These are phyloP conservation scores for Liquidambar formosana DNA, from an alignment of 164 flowering plant species.

Conservation along the genomic window DNA sequence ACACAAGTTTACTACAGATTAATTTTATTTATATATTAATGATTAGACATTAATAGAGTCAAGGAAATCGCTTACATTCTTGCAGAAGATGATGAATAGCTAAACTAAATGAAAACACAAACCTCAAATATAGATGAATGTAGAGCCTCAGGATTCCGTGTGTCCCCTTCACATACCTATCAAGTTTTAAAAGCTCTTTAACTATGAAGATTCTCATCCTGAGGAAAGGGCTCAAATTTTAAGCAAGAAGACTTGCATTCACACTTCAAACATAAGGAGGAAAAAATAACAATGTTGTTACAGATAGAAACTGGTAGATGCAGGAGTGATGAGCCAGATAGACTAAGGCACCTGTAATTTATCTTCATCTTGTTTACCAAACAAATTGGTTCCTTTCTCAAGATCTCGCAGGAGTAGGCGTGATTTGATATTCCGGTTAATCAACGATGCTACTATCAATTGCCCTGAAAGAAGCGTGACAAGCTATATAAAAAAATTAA, in stretches of 20 bases:
- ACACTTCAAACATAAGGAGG: too few relatives aligned
- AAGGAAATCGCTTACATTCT: neutral
- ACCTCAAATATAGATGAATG: slow-evolving; percentile 87
- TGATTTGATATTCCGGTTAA: slow-evolving; percentile 62
- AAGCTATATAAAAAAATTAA: neutral
- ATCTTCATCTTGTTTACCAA: slow-evolving; percentile 77
- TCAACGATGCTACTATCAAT: slow-evolving; percentile 86
- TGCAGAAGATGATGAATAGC: neutral
- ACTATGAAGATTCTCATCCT: slow-evolving; percentile 5
- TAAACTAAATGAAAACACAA: slow-evolving; percentile 14
- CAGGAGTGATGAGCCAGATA: slow-evolving; percentile 3
- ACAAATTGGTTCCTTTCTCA: slow-evolving; percentile 63
- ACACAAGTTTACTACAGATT: slow-evolving; percentile 8
- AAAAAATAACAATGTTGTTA: neutral
- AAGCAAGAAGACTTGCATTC: neutral
- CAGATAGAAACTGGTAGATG: neutral
- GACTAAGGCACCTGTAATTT: slow-evolving; percentile 53
- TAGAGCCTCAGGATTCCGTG: slow-evolving; percentile 68
- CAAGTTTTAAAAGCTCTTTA: slow-evolving; percentile 17
- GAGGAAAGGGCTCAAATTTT: neutral
- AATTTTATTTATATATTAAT: neutral
- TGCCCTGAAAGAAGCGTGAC: slow-evolving; percentile 59
- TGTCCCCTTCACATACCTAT: slow-evolving; percentile 79
- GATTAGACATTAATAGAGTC: neutral
- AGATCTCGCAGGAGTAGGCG: slow-evolving; percentile 75